phyloP scores from a whole-genome alignment of 2,329 filamentous ascomycete genomes.

The Alternaria atra region DNA sequence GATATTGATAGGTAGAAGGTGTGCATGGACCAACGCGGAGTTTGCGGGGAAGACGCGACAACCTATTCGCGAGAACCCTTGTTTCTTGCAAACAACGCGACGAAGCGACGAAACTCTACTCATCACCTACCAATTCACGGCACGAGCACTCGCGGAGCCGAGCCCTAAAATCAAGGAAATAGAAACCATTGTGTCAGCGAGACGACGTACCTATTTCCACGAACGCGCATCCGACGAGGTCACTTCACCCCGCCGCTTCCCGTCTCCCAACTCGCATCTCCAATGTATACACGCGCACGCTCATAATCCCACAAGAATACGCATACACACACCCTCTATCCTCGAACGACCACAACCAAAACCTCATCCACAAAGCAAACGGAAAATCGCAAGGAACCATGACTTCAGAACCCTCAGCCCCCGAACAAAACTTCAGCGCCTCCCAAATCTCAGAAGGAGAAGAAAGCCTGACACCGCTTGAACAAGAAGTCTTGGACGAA shows the following conservation, averaged over 20 bases:
- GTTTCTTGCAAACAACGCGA: not conserved
- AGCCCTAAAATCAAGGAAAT: not conserved
- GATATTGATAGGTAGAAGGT: not conserved
- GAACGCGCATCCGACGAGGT: not conserved
- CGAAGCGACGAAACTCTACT: not conserved
- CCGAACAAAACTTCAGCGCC: conserved; percentile 22
- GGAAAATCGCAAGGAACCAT: conserved; percentile 7
- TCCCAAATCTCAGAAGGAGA: conserved; percentile 26
- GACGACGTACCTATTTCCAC: not conserved
- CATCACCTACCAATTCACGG: not conserved
- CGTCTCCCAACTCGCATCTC: not conserved
- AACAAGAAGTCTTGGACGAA: conserved; percentile 95
- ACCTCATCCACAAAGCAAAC: not conserved
- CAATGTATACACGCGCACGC: not conserved
- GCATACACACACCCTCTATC: not conserved
- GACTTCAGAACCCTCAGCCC: conserved; percentile 19
- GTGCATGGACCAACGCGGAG: conserved; percentile 18
- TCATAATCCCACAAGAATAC: too few species aligned
- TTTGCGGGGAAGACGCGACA: conserved; percentile 19
- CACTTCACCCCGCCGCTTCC: not conserved
- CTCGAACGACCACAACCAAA: not conserved
- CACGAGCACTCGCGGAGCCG: not conserved
- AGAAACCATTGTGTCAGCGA: not conserved
- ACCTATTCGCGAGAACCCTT: conserved; percentile 7
- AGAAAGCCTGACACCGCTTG: conserved; percentile 72